phyloP scores from a whole-genome alignment of 2,329 filamentous ascomycete genomes.

The Fusarium pseudograminearum region DNA sequence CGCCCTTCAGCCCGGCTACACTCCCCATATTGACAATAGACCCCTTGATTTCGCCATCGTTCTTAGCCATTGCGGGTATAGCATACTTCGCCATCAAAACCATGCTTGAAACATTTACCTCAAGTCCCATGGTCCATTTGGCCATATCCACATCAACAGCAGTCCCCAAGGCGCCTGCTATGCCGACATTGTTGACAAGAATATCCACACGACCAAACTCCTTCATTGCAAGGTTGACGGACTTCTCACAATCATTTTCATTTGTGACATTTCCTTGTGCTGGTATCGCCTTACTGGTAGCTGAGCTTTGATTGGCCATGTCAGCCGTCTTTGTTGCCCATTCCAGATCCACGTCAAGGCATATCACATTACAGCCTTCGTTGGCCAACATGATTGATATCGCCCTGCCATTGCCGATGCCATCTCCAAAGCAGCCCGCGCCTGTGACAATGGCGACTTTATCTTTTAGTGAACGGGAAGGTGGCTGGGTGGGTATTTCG shows the following conservation, averaged over 20 bases:
- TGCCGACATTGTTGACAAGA: slow-evolving; percentile 73
- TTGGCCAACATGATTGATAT: slow-evolving; percentile 70
- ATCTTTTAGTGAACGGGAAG: slow-evolving; percentile 30
- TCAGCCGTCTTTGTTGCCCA: slow-evolving; percentile 66
- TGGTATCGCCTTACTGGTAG: slow-evolving; percentile 56
- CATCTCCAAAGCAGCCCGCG: slow-evolving; percentile 67
- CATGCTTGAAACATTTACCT: slow-evolving; percentile 75
- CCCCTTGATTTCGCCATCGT: slow-evolving; percentile 61
- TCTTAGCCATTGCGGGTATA: slow-evolving; percentile 69
- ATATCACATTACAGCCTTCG: slow-evolving; percentile 70
- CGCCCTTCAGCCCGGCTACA: slow-evolving; percentile 67
- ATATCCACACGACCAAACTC: slow-evolving; percentile 70
- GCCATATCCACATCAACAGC: slow-evolving; percentile 71
- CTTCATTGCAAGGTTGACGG: slow-evolving; percentile 57
- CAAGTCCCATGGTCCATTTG: slow-evolving; percentile 67
- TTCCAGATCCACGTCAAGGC: slow-evolving; percentile 63
- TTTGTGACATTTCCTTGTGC: slow-evolving; percentile 67
- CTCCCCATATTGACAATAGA: slow-evolving; percentile 72
- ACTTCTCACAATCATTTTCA: slow-evolving; percentile 62
- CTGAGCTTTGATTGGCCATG: slow-evolving; percentile 59
- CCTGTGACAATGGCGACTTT: slow-evolving; percentile 69
- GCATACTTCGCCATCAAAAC: slow-evolving; percentile 72
- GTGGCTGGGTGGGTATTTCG: slow-evolving; percentile 18
- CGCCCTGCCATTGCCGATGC: slow-evolving; percentile 71
- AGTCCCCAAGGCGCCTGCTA: slow-evolving; percentile 69